phyloP scores from a whole-genome alignment of 345 rosid species.

The Syzygium grande region DNA sequence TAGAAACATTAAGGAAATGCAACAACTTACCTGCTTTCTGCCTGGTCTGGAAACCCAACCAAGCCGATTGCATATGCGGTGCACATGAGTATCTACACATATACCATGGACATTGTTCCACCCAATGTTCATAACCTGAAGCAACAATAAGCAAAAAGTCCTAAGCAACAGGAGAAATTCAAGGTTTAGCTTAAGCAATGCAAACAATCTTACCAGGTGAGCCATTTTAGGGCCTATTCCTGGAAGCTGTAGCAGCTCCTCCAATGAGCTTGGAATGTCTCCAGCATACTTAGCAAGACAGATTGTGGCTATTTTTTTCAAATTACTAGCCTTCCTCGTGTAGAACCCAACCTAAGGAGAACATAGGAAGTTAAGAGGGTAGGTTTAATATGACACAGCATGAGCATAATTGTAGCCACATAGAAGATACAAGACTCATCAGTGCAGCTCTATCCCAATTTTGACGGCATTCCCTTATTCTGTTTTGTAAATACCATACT shows the following conservation, averaged over 20 bases:
- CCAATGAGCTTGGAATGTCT: conserved; percentile 83
- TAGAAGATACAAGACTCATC: not conserved
- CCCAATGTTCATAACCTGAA: conserved; percentile 80
- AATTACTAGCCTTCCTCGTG: conserved; percentile 73
- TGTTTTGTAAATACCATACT: not conserved
- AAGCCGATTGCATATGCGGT: conserved; percentile 87
- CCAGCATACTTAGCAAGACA: conserved; percentile 71
- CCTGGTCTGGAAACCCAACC: conserved; percentile 82
- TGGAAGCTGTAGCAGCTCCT: conserved; percentile 79
- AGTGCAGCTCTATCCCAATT: not conserved
- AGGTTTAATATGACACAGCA: not conserved
- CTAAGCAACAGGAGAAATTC: not conserved
- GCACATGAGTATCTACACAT: conserved; percentile 95
- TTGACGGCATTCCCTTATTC: not conserved
- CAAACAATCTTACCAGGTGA: conserved; percentile 25
- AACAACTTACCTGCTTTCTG: conserved; percentile 12
- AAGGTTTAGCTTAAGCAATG: not conserved
- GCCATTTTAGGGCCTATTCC: conserved; percentile 95
- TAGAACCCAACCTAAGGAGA: conserved; percentile 77
- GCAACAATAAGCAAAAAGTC: conserved; percentile 4
- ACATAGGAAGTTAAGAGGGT: not conserved
- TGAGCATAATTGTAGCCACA: not conserved
- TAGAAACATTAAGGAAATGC: not conserved
- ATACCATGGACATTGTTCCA: conserved; percentile 92
- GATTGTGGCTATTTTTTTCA: conserved; percentile 88